Base-by-base conservation (phyloP, 768 basidiomycete genomes). In the Psilocybe azurescens region DNA sequence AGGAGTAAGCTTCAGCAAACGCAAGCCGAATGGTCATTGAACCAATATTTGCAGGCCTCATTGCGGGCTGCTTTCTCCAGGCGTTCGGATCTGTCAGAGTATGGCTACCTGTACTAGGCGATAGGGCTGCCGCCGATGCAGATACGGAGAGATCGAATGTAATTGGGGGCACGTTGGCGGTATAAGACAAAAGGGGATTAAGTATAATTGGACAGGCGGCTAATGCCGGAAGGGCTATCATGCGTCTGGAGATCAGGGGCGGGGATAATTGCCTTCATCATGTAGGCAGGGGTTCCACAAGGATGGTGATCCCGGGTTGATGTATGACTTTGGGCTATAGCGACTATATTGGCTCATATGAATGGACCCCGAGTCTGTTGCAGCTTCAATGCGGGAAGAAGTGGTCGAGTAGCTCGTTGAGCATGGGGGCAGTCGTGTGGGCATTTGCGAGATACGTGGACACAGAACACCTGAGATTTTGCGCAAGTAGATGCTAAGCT, bases 11-110 rank as follows among this genome's bases (percentile, higher is more conserved):
- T 10, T 33, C 33, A 4, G 32, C 39, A 5, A 3, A 14, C 0
- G 51, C 29, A 30, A 53, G n/a, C 33, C 39, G 24, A 24, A 59
- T 52, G 0, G 58, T 59, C 30, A 59, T 30, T n/a, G 58, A 59
- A 18, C 58, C 58, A 13, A 59, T 29, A 9, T 33, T 30, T 4
- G 50, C 16, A 10, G 58, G 58, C 4, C 32, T 7, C 30, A 20
- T 59, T 7, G 58, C 58, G 29, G 58, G 20, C 14, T 53, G 51
- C 2, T 52, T 33, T 44, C 41, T 53, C 41, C 51, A 53, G 4
- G 7, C 3, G 13, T n/a, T 20, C 8, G 24, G 18, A 32, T 9
- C 28, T 2, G 52, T 53, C 52, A 36, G 29, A 33, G 38, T 20
- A 5, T 5, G 2, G 28, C 9, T 6, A 36, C 7, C 8, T 13